Base-by-base conservation (phyloP, 306 rosid genomes). In the Vigna unguiculata region DNA sequence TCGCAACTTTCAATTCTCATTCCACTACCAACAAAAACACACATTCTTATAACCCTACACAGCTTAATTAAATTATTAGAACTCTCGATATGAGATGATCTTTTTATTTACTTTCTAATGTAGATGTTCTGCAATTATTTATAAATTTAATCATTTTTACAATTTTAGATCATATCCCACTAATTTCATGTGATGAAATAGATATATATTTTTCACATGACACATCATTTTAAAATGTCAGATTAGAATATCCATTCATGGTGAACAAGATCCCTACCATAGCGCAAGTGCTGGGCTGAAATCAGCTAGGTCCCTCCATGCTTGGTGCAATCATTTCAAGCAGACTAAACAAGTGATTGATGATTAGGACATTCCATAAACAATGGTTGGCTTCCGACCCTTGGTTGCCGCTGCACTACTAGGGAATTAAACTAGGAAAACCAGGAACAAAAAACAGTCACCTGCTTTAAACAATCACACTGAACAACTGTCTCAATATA, bases 211-310 rank as follows among this genome's bases (percentile, higher is more conserved):
- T 13, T 7, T 61, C 67, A 16, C 45, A 8, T 32, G 45, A 32
- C 24, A 16, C 3, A 16, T 32, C 46, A n/a, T 32, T 30, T 7
- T 14, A 15, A 61, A 61, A 32, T 32, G 21, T 32, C 24, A 22
- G 9, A 61, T 61, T 61, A 30, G 13, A 61, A 28, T 59, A 16
- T 28, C 21, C 46, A 60, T 30, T 60, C 13, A 14, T 16, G 66
- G 13, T 61, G 7, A 34, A 36, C 17, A 62, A 62, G 32, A 76
- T 40, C 40, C 68, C 32, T 40, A 64, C 60, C 12, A 46, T 40
- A 79, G 48, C 21, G 74, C 60, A 4, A 54, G 62, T 54, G 30
- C 32, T 55, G 34, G 78, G 69, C 17, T 41, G 69, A 43, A 43
- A 63, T 57, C 67, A 73, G 40, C 19, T 24, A 67, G 65, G 72